Evolutionary conservation across 345 rosid genomes (phyloP), one percentile per base, ranked within the genome.

Genomic region (Linum usitatissimum): DNA sequence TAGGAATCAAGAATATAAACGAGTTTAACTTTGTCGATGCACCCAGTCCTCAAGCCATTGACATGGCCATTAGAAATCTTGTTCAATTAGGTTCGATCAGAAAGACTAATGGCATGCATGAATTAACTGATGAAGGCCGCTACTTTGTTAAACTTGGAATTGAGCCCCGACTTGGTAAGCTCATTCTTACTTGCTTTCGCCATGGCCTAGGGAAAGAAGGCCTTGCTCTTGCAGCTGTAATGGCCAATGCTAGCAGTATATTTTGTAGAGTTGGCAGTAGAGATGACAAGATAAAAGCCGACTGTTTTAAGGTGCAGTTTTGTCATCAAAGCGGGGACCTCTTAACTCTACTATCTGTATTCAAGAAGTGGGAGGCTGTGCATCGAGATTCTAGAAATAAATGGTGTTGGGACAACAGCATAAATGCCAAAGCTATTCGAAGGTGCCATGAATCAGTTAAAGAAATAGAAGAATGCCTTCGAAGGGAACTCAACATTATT

Each of bases 401-500:
- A 62, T 91, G 96, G 96, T 91, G 98, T 70, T 88, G 92, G 98
- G 88, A 88, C 10, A 88, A 88, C 67, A 83, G 98, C 66, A 76
- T 91, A 58, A 91, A 91, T 78, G 98, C 98, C 21, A 91, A 91
- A 68, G 73, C 95, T 10, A 81, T 92, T 95, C 75, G 98, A 66
- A 84, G 96, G 70, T 92, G 96, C 75, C 80, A 80, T 45, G 96
- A 89, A 34, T 80, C 93, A 5, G 80, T 92, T 36, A 74, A 70
- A 55, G 96, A 92, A 68, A 72, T 89, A 70, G 89, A 85, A 70
- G 68, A 36, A 55, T 82, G 90, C 78, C 80, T 91, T 30, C 57
- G 76, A 66, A 85, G 71, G 74, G 96, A 88, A 73, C 85, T 91
- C 64, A 31, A 62, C 63, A 62, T 79, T 60, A 76, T 81, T 63